These are phyloP conservation scores for Fusarium caatingaense DNA, from an alignment of 2,329 filamentous ascomycete species.

Conservation along the genomic window DNA sequence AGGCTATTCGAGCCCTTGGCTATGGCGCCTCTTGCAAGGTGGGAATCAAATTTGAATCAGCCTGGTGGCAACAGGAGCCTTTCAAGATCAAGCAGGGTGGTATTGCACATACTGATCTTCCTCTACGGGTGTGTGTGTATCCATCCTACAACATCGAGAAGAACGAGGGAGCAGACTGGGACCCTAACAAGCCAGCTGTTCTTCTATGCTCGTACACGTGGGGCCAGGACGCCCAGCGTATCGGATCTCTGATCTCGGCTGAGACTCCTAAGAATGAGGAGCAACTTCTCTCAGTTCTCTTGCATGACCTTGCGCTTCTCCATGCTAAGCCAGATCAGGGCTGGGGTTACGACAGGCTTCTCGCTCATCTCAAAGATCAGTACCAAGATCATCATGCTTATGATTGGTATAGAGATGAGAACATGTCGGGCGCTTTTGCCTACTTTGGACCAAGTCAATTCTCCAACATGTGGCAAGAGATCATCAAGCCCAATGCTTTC, in stretches of 20 bases:
- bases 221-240: conserved; percentile 38
- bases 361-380: background rate
- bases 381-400: conserved; percentile 35
- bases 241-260: conserved; percentile 26
- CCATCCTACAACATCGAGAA: conserved; percentile 46
- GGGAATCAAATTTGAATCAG: conserved; percentile 50
- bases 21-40: conserved; percentile 49
- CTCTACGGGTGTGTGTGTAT: conserved; percentile 49
- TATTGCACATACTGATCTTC: conserved; percentile 43
- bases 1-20: conserved; percentile 47
- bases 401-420: conserved; percentile 39
- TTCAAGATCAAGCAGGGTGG: conserved; percentile 29
- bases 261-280: background rate
- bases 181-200: conserved; percentile 18
- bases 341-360: background rate
- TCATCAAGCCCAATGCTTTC: conserved; percentile 40
- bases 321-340: background rate
- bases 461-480: conserved; percentile 42
- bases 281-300: background rate
- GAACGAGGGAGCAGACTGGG: background rate
- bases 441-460: conserved; percentile 39
- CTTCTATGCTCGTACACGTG: conserved; percentile 40
- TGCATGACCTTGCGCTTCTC: background rate
- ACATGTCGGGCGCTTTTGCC: conserved; percentile 41
- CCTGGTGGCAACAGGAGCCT: conserved; percentile 40